Evolutionary conservation across 108 stramenopile species (phyloP), one percentile per base, ranked within the genome.

Genomic region (Conticribra weissflogii): DNA sequence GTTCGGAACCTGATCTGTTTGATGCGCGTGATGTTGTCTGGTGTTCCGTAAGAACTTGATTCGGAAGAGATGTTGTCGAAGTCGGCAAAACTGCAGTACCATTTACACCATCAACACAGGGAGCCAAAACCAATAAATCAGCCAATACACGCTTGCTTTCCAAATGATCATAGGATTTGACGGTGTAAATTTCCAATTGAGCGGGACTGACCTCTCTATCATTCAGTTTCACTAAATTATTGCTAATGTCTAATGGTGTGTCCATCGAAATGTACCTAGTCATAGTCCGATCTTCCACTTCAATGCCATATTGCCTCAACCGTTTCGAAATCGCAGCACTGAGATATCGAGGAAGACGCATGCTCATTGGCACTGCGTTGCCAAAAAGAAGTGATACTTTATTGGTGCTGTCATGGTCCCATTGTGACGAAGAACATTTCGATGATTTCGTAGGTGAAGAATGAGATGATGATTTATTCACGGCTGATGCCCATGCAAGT

Each of bases 151-250:
- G 44, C 15, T 64, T 63, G 0, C 88, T 76, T 66, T 92, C 93
- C 69, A 95, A 18, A 33, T 81, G 68, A 75, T 95, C 93, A 60
- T 85, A 90, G 3, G 88, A 79, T 73, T 91, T 90, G 48, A 88
- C 91, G 0, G 89, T 86, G 66, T 92, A 88, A 1, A 95, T 28
- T 70, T 90, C 88, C 1, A 88, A 34, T 27, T 63, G 63, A 12
- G 68, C 36, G 4, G 81, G 54, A 17, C 49, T 51, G 16, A 17
- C 16, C 16, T 19, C 34, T 22, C 31, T 28, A 30, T 3, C 29
- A 30, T 15, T 31, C 36, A 48, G 18, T 7, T 7, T 8, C n/a
- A 25, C 17, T 27, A 28, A 9, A 32, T 52, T 28, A 31, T 30
- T 22, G 24, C 41, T 47, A 1, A 3, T 30, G 8, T 18, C 17